phyloP scores from a whole-genome alignment of 148 eudicot species.

The Silene latifolia region DNA sequence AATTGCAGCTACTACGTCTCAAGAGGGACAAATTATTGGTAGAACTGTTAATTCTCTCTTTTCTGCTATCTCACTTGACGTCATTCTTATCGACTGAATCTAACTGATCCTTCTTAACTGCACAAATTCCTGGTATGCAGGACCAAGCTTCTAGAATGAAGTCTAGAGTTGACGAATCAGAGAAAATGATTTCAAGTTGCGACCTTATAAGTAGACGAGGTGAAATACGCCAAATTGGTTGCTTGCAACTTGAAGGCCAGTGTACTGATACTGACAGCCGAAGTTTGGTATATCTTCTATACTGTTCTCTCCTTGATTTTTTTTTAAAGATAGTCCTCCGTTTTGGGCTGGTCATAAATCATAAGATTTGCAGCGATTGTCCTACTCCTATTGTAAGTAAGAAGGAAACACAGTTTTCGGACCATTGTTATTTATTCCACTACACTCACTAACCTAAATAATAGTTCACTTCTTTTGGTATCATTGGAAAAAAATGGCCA shows the following conservation, averaged over 20 bases:
- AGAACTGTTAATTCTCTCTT: constrained; percentile 20
- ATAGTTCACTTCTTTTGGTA: not conserved
- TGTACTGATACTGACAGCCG: not conserved
- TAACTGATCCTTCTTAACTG: not conserved
- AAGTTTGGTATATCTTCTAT: constrained; percentile 9
- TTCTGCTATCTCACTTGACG: constrained; percentile 10
- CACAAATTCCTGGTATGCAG: constrained; percentile 36
- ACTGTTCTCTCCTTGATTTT: not conserved
- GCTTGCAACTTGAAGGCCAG: not conserved
- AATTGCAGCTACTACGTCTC: constrained; percentile 45
- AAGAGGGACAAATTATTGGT: constrained; percentile 63
- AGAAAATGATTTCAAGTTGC: constrained; percentile 40
- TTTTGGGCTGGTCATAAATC: not conserved
- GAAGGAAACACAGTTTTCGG: not conserved
- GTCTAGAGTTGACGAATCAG: constrained; percentile 52
- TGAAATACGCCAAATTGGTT: constrained; percentile 20
- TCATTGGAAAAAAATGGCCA: not conserved
- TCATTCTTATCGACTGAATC: constrained; percentile 6
- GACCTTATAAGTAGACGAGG: constrained; percentile 12
- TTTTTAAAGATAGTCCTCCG: not conserved
- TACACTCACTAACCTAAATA: not conserved
- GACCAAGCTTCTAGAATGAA: constrained; percentile 41
- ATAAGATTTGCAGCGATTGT: not conserved
- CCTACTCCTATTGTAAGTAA: not conserved
- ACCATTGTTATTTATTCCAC: not conserved